Percentiles rank a stretch among this genome's conserved stretches.
phyloP scores from a whole-genome alignment of 441 rosid species.

The Sinapis alba region DNA sequence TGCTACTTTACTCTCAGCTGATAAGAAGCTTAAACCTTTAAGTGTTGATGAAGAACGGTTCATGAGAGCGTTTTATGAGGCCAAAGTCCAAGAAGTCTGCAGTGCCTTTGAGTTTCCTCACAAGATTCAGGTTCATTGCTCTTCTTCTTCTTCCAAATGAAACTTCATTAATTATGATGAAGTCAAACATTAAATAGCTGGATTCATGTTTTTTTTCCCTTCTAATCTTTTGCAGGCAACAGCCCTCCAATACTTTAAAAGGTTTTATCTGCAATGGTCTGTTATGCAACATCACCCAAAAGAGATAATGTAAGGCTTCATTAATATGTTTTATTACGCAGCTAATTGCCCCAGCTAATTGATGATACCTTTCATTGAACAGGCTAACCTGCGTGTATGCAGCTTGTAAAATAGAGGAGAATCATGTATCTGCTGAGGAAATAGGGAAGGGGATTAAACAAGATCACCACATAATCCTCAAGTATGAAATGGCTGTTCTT shows the following conservation, averaged over 20 bases:
- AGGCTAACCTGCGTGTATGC: conserved; percentile 98
- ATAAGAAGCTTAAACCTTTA: conserved; percentile 65
- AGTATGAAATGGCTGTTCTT: conserved; percentile 93
- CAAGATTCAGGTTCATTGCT: conserved; percentile 79
- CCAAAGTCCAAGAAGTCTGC: conserved; percentile 92
- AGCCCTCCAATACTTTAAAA: conserved; percentile 90
- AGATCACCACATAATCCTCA: conserved; percentile 97
- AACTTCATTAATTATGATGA: neutral
- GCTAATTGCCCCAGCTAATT: conserved; percentile 3
- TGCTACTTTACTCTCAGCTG: conserved; percentile 68
- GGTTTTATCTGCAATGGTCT: conserved; percentile 96
- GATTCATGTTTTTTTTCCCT: conserved; percentile 9
- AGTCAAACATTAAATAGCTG: neutral
- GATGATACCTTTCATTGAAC: conserved; percentile 34
- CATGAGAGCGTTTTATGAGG: conserved; percentile 87
- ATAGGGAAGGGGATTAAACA: conserved; percentile 97
- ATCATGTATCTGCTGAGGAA: conserved; percentile 99
- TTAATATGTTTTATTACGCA: neutral
- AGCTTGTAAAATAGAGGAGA: conserved; percentile 97
- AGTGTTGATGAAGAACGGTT: conserved; percentile 85
- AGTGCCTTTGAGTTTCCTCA: conserved; percentile 94
- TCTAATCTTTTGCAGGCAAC: conserved; percentile 70
- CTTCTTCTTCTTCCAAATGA: neutral
- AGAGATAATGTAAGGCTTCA: conserved; percentile 84
- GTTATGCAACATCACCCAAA: conserved; percentile 99